Base-by-base conservation (phyloP, 345 rosid species). In the Kernera saxatilis region DNA sequence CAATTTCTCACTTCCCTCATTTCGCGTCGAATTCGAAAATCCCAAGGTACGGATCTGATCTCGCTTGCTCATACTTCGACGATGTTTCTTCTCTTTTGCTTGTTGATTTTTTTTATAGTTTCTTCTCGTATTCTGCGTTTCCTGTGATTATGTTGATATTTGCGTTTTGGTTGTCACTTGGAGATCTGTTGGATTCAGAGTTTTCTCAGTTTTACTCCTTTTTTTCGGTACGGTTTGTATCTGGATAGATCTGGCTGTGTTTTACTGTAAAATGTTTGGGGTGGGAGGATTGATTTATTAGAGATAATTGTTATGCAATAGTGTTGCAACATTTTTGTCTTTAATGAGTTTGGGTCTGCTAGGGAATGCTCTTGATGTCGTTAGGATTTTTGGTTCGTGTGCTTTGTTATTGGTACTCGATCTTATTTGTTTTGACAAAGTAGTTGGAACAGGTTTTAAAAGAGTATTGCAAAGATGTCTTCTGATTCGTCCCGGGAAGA, bases 401-500 rank as follows among this genome's bases (percentile, higher is more conserved):
- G 1, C 3, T 10, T 35, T 51, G 41, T 14, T n/a, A 19, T 67
- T 73, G 7, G 62, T 54, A 33, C n/a, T 29, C 3, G 11, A 30
- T 70, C 1, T 17, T 10, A 3, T 69, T 41, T 29, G 22, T 15
- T 30, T 29, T 33, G 44, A 45, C 21, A 5, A 44, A 44, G 26
- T 25, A 3, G 6, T 4, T 64, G 51, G 39, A 54, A 63, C 39
- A 39, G 30, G 15, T 22, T 46, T 23, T 40, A 77, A 70, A 35
- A 75, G 69, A 21, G 49, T 64, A 45, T 62, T 65, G 61, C 36
- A 14, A 90, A 77, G 78, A 93, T 90, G 98, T 71, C 87, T 9
- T 53, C 84, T 26, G 97, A 87, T 33, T 60, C 87, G 52, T 78
- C 97, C n/a, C 90, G 96, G 14, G 96, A 90, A 80, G 97, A 90